Base-by-base conservation (phyloP, 129 eudicot species). In the Lactuca sativa region DNA sequence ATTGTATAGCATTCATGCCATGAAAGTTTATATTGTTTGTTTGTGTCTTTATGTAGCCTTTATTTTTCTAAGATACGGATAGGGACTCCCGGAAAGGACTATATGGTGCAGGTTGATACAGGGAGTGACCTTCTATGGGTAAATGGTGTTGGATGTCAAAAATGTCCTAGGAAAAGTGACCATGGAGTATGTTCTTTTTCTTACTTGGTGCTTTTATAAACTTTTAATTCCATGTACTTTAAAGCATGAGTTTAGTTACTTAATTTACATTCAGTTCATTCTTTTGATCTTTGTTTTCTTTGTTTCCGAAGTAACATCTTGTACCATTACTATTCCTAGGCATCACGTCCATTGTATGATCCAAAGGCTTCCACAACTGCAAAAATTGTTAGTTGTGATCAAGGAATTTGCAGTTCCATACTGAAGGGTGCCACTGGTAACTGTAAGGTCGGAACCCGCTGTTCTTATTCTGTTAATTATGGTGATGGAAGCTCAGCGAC, bases 41-140 rank as follows among this genome's bases (percentile, higher is more conserved):
- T 36, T 57, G 66, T 47, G 30, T 25, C 2, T 75, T 41, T 69
- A 38, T 84, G 66, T 80, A 92, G 98, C 89, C 86, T 92, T 37
- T 92, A 88, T 82, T 92, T 65, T 69, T 84, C 98, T 15, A 92
- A 84, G 82, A 62, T 92, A 71, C 79, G 73, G 60, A 82, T 92
- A 72, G 98, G 98, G 72, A 86, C 85, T 68, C 98, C 98, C 81
- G 73, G 96, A 30, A 74, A 82, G 67, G 96, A 88, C 56, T 89
- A 86, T 69, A 81, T 89, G 61, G 89, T 92, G 62, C 98, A 92
- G 74, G 91, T 92, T 3, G 98, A 92, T 77, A 92, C 98, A 7
- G 98, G 98, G 79, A 92, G 96, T 81, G 98, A 92, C 80, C 80
- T 89, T 65, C 56, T 89, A 21, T 92, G 98, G 98, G 91, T 92